Evolutionary conservation across 495 filamentous ascomycete genomes (phyloP), one percentile per base, ranked within the genome.

Genomic region (Neurospora pannonica): DNA sequence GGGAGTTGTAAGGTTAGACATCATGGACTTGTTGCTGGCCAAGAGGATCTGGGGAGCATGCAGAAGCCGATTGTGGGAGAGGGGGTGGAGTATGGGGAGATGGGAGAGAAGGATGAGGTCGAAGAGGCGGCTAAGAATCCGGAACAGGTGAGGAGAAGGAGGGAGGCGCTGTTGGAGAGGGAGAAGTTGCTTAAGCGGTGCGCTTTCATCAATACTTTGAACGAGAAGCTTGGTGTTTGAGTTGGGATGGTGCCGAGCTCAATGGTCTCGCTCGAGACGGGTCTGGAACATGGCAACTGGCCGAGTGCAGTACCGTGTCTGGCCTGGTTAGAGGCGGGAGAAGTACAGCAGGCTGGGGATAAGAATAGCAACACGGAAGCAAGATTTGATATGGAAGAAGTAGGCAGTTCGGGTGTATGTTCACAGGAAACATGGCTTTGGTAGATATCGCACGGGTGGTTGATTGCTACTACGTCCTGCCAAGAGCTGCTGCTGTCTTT

Each of bases 171-270:
- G 15, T 13, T 77, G 19, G 71, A 75, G 5, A 69, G 75, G n/a
- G 54, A 78, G 71, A 75, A 72, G 70, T 71, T 78, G 39, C 24
- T 78, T 13, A 60, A 75, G 70, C 73, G 77, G 8, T 78, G 77
- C 31, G 71, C 39, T 0, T 78, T 72, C 71, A 75, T 78, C 70
- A 74, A 72, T 36, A 73, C 75, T 4, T 38, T 78, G 31, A 39
- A 75, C 21, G 77, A 77, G 46, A 75, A 78, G 73, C 60, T 78
- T 15, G 77, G 75, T 6, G 67, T 74, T 70, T 75, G 71, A 75
- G 31, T 9, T 10, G 17, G 4, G 2, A 8, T 71, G 21, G 40
- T 15, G 11, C 11, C 21, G 24, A 36, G 70, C 4, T 19, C 6
- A 34, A 9, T 6, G 13, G 0, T 19, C 15, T 62, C 2, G 24